Conservation (phyloP, 345 rosid species). For the Brassica napus region DNA sequence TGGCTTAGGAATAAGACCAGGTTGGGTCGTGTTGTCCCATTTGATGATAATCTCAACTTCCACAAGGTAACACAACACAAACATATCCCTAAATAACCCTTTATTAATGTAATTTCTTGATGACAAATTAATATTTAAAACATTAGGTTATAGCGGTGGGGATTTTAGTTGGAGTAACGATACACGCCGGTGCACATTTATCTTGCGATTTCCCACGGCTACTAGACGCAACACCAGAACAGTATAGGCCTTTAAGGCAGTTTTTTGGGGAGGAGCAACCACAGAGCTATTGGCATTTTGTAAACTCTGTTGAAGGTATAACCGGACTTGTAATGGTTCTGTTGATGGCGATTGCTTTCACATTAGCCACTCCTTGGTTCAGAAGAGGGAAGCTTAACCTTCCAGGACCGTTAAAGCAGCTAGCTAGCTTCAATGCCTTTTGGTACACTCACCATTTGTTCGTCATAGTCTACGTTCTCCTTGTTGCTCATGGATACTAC, state of each 20-base stretch:
- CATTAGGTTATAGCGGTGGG: constrained; percentile 67
- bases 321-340: constrained; percentile 66
- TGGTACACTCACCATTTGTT: constrained; percentile 89
- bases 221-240: constrained; percentile 51
- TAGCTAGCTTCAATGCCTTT: constrained; percentile 84
- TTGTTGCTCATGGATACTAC: constrained; percentile 63
- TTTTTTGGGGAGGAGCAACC: constrained; percentile 68
- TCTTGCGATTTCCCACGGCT: constrained; percentile 73
- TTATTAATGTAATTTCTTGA: not conserved
- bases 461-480: constrained; percentile 65
- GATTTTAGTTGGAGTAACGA: constrained; percentile 58
- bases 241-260: constrained; percentile 52
- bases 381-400: constrained; percentile 56
- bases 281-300: constrained; percentile 65
- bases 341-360: constrained; percentile 77
- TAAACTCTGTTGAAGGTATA: constrained; percentile 61
- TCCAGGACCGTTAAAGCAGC: constrained; percentile 62
- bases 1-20: constrained; percentile 77
- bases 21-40: constrained; percentile 70
- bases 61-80: constrained; percentile 56
- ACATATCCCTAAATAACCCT: not conserved
- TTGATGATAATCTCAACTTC: constrained; percentile 83
- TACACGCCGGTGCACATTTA: constrained; percentile 62
- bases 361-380: constrained; percentile 75
- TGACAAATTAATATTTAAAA: not conserved